Evolutionary conservation across 1,284 basidiomycete genomes (phyloP), one percentile per base, ranked within the genome.

Genomic region (Ustilago crameri): DNA sequence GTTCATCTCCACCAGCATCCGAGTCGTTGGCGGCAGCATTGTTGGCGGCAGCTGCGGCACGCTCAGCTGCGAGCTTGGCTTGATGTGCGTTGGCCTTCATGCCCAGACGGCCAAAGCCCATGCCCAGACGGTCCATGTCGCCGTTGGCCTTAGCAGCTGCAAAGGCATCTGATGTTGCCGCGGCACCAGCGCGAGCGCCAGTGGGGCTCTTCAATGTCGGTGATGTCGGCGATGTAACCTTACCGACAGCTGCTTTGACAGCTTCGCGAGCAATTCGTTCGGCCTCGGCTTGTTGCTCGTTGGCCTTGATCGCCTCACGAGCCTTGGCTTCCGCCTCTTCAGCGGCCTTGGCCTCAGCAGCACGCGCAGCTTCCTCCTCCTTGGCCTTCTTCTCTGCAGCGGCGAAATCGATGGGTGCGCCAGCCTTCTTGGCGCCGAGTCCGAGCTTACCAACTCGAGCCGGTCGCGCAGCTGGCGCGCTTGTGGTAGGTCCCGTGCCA

Each of bases 31-130:
- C 50, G 10, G 57, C 34, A 9, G 70, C 54, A 15, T 50, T 64
- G 60, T 73, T 73, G 56, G 69, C 64, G 10, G 62, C 62, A 12
- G 69, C 74, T 8, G 74, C 70, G 10, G 62, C 62, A 15, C 61
- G 58, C 52, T 71, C 71, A 12, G 74, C 67, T 5, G 74, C 71
- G 12, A 69, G 61, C 52, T 65, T 70, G 58, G 71, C 74, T 49
- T 74, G 67, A 37, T 66, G 59, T 12, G 65, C 58, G 30, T 71
- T 73, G 42, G 65, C 72, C 55, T 79, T 68, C 55, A 81, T 64
- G 3, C 94, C 95, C 40, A 98, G 87, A 64, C 90, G 87, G 60
- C 90, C 89, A 85, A 93, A 90, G 18, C 92, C 91, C 89, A 90
- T 90, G 3, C 90, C 90, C 32, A 91, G 82, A 27, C 90, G 84